These are phyloP conservation scores for Diaporthe citrichinensis DNA, from an alignment of 2,329 filamentous ascomycete species.

Conservation along the genomic window DNA sequence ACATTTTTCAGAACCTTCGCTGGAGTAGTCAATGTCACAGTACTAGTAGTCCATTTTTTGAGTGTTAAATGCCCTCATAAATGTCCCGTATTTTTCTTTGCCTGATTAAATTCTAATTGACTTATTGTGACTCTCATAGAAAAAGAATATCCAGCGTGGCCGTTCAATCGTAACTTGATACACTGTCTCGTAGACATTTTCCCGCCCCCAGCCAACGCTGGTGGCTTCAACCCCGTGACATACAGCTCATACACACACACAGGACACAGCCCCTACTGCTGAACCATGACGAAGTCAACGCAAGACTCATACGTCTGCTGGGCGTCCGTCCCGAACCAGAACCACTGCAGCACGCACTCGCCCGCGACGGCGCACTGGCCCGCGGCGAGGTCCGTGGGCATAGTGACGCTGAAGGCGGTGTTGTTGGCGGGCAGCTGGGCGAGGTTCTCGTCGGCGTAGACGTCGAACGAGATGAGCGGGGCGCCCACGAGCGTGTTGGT, in stretches of 20 bases:
- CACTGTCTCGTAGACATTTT: neutral
- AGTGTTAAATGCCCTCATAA: too few relatives aligned
- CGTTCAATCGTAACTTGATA: conserved; percentile 17
- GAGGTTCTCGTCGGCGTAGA: conserved; percentile 64
- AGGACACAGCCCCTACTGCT: neutral
- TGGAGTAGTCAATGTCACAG: neutral
- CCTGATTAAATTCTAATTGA: conserved; percentile 11
- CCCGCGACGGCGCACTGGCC: conserved; percentile 49
- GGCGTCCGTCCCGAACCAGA: conserved; percentile 55
- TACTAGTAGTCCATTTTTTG: neutral
- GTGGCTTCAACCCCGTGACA: neutral
- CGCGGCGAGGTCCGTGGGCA: conserved; percentile 48
- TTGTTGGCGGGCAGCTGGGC: conserved; percentile 57
- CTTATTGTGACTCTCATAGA: neutral
- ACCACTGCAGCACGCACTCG: conserved; percentile 61
- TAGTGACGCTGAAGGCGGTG: conserved; percentile 59
- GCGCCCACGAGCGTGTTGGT: conserved; percentile 66
- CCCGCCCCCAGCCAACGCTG: neutral
- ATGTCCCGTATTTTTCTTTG: neutral
- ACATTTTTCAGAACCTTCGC: rapidly evolving
- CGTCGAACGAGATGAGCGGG: conserved; percentile 67
- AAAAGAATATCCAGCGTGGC: neutral
- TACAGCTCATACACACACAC: neutral
- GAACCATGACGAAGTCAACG: conserved; percentile 52
- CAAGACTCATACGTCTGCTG: conserved; percentile 58